phyloP scores from a whole-genome alignment of 2,329 filamentous ascomycete genomes.

The Colletotrichum tabaci region DNA sequence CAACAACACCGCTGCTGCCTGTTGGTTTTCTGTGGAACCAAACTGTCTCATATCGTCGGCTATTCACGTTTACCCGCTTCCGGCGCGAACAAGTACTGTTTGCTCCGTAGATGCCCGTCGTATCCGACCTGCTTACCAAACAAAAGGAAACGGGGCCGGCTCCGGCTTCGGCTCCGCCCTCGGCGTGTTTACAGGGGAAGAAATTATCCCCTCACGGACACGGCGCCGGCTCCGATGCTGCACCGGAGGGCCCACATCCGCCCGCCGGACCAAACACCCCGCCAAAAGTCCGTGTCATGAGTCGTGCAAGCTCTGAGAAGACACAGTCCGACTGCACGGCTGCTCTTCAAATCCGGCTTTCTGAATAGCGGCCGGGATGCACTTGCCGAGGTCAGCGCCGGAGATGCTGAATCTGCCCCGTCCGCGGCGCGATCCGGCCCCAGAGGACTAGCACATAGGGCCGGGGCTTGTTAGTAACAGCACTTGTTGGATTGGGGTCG shows the following conservation, averaged over 20 bases:
- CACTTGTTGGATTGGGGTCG: too few relatives aligned
- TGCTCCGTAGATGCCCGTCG: background rate
- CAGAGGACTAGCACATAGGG: background rate
- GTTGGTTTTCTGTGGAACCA: slow-evolving; percentile 7
- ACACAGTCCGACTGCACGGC: background rate
- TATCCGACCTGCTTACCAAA: background rate
- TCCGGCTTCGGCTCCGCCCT: slow-evolving; percentile 10
- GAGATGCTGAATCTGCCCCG: background rate
- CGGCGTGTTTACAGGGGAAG: background rate
- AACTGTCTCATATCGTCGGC: slow-evolving; percentile 19
- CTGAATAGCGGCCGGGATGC: background rate
- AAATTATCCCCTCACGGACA: background rate
- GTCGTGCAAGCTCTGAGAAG: background rate
- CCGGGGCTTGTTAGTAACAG: background rate
- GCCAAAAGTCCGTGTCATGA: background rate
- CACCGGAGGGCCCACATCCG: too few relatives aligned
- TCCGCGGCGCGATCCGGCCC: background rate
- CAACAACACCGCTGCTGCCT: slow-evolving; percentile 21
- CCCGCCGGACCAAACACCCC: background rate
- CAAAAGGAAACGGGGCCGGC: background rate
- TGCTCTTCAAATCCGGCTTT: background rate
- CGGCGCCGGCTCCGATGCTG: background rate
- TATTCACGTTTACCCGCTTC: slow-evolving; percentile 23
- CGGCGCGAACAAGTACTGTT: slow-evolving; percentile 4
- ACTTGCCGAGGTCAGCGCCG: background rate